phyloP scores from a whole-genome alignment of 2,329 filamentous ascomycete genomes.

The Colletotrichum sansevieriae region DNA sequence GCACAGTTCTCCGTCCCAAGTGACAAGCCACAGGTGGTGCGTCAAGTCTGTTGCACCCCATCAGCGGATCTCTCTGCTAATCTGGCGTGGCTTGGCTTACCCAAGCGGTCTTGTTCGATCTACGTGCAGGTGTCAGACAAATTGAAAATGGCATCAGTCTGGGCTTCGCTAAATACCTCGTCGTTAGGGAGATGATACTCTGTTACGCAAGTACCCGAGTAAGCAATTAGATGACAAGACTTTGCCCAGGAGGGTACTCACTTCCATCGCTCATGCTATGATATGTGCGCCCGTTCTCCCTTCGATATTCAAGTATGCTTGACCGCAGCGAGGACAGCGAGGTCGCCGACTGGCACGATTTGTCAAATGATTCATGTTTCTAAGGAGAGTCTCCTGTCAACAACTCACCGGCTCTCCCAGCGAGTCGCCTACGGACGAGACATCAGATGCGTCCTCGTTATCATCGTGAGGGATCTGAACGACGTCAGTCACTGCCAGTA shows the following conservation, averaged over 20 bases:
- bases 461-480: no score
- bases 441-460: no score
- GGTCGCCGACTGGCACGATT: no score
- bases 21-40: neutral
- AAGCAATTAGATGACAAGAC: neutral
- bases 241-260: neutral
- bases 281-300: conserved; percentile 7
- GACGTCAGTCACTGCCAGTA: no score
- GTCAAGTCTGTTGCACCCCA: neutral
- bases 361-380: no score
- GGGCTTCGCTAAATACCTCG: neutral
- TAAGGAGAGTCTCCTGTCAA: no score
- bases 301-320: neutral
- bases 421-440: no score
- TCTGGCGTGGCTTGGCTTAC: neutral
- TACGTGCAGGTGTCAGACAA: neutral
- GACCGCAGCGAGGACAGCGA: neutral
- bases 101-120: conserved; percentile 2
- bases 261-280: conserved; percentile 45
- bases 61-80: neutral
- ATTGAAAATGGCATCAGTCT: neutral
- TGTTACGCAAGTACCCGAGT: conserved; percentile 35
- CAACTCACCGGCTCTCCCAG: no score
- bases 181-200: neutral
- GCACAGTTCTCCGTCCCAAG: conserved; percentile 46